Evolutionary conservation across 129 eudicot genomes (phyloP), one percentile per base, ranked within the genome.

Genomic region (Erigeron canadensis): DNA sequence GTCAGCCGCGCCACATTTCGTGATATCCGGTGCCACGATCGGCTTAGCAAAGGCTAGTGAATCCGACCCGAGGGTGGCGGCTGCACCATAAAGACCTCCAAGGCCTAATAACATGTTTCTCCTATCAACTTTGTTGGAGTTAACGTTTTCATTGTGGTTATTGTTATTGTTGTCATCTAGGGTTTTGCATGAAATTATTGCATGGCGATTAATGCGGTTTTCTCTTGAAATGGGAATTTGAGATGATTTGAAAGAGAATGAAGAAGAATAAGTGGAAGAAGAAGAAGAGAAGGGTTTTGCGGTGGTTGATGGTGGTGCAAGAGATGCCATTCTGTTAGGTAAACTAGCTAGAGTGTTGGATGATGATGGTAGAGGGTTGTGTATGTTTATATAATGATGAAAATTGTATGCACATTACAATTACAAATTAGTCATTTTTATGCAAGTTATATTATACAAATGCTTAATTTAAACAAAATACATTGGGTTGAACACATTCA

Each of bases 1-100:
- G 60, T 83, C 86, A 8, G 91, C 91, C 1, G 85, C 78, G 19
- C 88, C 88, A 64, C 95, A 88, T 61, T 83, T 81, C 2, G 87
- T 18, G 67, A 85, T 28, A 47, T 85, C 91, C 0, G 91, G 95
- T 62, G 81, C 84, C 71, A 77, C 6, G 37, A 88, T 76, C 12
- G 95, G 95, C 65, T 84, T 78, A 0, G 90, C 90, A 38, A 75
- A 78, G 0, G 89, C 83, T 5, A 72, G 18, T 4, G 91, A 81
- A 41, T 68, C 58, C 6, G 80, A 21, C 6, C 71, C 69, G 15
- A 86, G 53, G n/a, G 72, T 68, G 45, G 83, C 39, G 8, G 88
- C 67, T 21, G 85, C 83, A 5, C 91, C 89, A 21, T 86, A 86
- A 3, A 88, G 83, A 11, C 91, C 91, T 12, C 91, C 91, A 0